Evolutionary conservation across 2,329 filamentous ascomycete genomes (phyloP).

Genomic region (Diaporthe ilicicola): DNA sequence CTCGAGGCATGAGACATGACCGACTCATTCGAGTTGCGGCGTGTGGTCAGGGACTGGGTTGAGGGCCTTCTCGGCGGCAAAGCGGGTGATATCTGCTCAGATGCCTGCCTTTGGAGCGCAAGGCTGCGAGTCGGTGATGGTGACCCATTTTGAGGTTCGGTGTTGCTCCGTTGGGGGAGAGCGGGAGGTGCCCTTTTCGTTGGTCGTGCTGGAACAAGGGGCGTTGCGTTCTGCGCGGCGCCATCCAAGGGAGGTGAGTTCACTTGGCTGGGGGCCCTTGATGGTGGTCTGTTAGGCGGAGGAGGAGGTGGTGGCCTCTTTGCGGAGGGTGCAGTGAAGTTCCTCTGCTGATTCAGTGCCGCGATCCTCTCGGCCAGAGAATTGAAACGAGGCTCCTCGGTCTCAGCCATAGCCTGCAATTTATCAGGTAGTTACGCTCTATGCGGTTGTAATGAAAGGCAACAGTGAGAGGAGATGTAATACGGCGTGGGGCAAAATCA

Average conservation of each 20-base stretch:
- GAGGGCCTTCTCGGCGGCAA: slow-evolving; percentile 61
- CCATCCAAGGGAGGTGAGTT: slow-evolving; percentile 37
- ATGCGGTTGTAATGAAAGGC: not conserved
- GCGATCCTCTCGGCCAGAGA: slow-evolving; percentile 70
- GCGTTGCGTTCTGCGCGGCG: slow-evolving; percentile 41
- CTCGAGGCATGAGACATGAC: slow-evolving; percentile 63
- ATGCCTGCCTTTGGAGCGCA: slow-evolving; percentile 48
- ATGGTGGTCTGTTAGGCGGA: slow-evolving; percentile 52
- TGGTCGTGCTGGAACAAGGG: slow-evolving; percentile 51
- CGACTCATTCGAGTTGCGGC: slow-evolving; percentile 66
- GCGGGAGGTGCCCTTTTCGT: slow-evolving; percentile 43
- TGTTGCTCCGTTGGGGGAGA: slow-evolving; percentile 50
- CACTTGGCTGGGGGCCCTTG: slow-evolving; percentile 39
- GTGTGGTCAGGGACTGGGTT: slow-evolving; percentile 49
- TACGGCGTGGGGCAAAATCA: not conserved
- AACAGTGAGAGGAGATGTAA: not conserved
- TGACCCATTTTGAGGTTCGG: slow-evolving; percentile 33
- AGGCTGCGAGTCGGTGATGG: slow-evolving; percentile 42
- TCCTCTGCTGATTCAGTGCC: slow-evolving; percentile 69
- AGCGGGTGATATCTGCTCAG: slow-evolving; percentile 53
- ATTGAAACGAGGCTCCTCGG: slow-evolving; percentile 68
- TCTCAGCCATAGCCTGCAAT: slow-evolving; percentile 60
- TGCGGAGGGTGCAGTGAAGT: slow-evolving; percentile 55
- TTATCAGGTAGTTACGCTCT: slow-evolving; percentile 1
- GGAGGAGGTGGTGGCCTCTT: slow-evolving; percentile 56